These are phyloP conservation scores for Colletotrichum sp. DNA, from an alignment of 2,329 filamentous ascomycete genomes.

Conservation along the genomic window DNA sequence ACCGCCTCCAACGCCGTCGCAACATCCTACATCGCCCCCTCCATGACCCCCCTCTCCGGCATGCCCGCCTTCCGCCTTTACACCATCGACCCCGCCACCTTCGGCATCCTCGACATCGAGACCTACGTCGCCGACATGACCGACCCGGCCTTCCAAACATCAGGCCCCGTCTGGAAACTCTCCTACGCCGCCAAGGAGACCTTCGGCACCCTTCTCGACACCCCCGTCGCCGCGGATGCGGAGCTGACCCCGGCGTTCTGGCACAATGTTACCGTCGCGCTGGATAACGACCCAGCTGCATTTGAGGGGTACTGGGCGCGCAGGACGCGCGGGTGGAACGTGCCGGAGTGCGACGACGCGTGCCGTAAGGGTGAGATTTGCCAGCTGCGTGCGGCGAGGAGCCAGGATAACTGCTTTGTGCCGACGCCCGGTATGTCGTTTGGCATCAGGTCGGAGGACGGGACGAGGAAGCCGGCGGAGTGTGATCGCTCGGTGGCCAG, in stretches of 20 bases:
- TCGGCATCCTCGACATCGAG: not conserved
- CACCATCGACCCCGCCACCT: not conserved
- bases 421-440: not conserved
- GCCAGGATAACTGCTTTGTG: not conserved
- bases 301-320: not conserved
- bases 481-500: not conserved
- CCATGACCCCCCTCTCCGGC: not conserved
- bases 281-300: not conserved
- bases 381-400: not conserved
- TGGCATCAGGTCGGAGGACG: not conserved
- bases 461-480: not conserved
- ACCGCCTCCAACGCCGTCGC: not conserved
- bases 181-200: not conserved
- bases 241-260: not conserved
- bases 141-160: not conserved
- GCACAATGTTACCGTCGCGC: not conserved
- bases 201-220: not conserved
- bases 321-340: not conserved
- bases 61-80: not conserved
- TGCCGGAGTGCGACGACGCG: not conserved
- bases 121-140: not conserved
- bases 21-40: not conserved
- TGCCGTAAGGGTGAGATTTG: not conserved
- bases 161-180: rapidly evolving
- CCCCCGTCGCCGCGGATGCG: not conserved